These are phyloP conservation scores for Monilinia fructigena DNA, from an alignment of 2,329 filamentous ascomycete genomes.

Conservation along the genomic window DNA sequence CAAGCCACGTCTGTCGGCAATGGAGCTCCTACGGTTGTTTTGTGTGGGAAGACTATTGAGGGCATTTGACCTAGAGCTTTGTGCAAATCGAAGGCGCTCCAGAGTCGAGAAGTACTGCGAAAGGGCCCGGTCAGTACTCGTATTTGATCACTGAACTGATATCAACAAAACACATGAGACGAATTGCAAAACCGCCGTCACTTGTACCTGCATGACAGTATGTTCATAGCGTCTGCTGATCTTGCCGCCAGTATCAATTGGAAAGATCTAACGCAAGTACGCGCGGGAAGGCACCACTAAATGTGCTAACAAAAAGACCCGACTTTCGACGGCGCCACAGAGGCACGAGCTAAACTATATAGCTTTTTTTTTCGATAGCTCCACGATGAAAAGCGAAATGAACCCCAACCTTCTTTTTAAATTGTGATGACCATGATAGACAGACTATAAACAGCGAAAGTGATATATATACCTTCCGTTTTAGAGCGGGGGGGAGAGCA, in stretches of 20 bases:
- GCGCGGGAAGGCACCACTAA: slow-evolving; percentile 14
- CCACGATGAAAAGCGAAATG: slow-evolving; percentile 4
- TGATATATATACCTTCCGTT: slow-evolving; percentile 49
- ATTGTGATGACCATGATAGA: slow-evolving; percentile 15
- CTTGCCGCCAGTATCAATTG: slow-evolving; percentile 20
- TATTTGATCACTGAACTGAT: slow-evolving; percentile 11
- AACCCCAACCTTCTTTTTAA: slow-evolving; percentile 5
- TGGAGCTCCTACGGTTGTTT: slow-evolving; percentile 30
- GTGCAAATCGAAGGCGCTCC: slow-evolving; percentile 66
- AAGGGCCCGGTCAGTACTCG: slow-evolving; percentile 19
- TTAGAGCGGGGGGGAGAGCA: slow-evolving; percentile 50
- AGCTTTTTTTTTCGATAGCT: slow-evolving; percentile 17
- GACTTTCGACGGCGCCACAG: slow-evolving; percentile 10
- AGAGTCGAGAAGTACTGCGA: slow-evolving; percentile 69
- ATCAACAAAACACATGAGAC: slow-evolving; percentile 21
- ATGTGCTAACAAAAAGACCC: slow-evolving; percentile 15
- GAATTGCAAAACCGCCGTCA: slow-evolving; percentile 11
- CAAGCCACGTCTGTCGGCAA: slow-evolving; percentile 37
- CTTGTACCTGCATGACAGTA: slow-evolving; percentile 18
- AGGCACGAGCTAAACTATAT: slow-evolving; percentile 17
- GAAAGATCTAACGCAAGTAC: slow-evolving; percentile 6
- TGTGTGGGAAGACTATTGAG: slow-evolving; percentile 37
- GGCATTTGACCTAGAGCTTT: slow-evolving; percentile 44
- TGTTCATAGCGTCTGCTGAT: slow-evolving; percentile 26
- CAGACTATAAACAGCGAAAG: slow-evolving; percentile 14